A percentile compares a stretch with the other conserved stretches of the same genome.
Evolutionary conservation across 495 filamentous ascomycete genomes (phyloP).

Genomic region (Aspergillus sclerotiicarbonarius): DNA sequence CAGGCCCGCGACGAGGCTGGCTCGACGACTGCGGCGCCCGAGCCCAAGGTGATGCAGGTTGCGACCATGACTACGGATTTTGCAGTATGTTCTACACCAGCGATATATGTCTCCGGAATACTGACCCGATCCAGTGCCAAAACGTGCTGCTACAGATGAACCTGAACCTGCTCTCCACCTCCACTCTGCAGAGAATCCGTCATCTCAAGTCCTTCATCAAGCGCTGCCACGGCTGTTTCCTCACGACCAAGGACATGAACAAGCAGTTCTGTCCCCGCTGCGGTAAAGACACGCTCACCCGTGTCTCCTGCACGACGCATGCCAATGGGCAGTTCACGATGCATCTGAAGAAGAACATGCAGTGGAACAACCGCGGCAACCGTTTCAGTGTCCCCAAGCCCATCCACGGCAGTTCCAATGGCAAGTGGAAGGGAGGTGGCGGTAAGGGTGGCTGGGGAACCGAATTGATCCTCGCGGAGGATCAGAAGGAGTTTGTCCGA

Average conservation of each 20-base stretch:
- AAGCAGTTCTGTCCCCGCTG: conserved; percentile 95
- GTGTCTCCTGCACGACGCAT: conserved; percentile 82
- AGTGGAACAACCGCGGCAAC: conserved; percentile 92
- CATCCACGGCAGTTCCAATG: conserved; percentile 72
- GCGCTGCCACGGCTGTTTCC: conserved; percentile 93
- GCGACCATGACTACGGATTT: conserved; percentile 92
- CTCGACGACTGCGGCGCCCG: conserved; percentile 43
- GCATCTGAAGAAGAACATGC: conserved; percentile 91
- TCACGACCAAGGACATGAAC: conserved; percentile 75
- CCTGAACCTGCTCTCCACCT: conserved; percentile 79
- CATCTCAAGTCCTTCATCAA: conserved; percentile 83
- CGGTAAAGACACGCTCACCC: conserved; percentile 80
- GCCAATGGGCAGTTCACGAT: conserved; percentile 76
- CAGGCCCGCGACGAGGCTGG: conserved; percentile 63
- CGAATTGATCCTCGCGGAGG: conserved; percentile 80
- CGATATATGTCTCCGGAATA: neutral
- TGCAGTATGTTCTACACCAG: conserved; percentile 56
- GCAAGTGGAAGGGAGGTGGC: conserved; percentile 69
- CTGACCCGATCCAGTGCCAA: conserved; percentile 53
- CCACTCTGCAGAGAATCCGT: conserved; percentile 67
- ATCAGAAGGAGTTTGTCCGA: conserved; percentile 88
- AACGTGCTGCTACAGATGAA: conserved; percentile 94
- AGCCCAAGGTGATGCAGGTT: conserved; percentile 67
- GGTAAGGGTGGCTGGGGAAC: conserved; percentile 86
- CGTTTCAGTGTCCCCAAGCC: conserved; percentile 89